Percentiles rank a stretch among this genome's conserved stretches.
Conservation (phyloP, 2,329 filamentous ascomycete species). For the Ceratocystis huliohia region DNA sequence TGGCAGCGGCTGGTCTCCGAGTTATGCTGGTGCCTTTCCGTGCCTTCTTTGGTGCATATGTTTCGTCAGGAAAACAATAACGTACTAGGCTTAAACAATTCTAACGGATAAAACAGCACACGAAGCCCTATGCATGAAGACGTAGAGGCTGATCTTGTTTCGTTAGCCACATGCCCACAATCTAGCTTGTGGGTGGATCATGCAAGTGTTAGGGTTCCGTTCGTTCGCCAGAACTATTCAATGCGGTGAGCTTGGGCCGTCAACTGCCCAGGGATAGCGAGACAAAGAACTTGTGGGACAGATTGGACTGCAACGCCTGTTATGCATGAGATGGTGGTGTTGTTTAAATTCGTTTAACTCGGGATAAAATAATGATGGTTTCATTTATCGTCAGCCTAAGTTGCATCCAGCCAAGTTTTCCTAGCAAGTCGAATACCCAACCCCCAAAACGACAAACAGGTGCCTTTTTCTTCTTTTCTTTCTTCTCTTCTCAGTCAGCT, state of each 20-base stretch:
- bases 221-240: neutral
- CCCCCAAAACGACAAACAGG: too few species aligned
- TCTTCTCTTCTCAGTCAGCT: too few species aligned
- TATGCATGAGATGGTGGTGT: neutral
- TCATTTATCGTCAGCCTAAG: neutral
- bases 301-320: neutral
- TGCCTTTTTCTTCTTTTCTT: too few species aligned
- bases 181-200: neutral
- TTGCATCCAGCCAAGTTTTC: too few species aligned
- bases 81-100: too few species aligned
- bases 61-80: neutral
- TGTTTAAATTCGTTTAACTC: neutral
- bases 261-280: neutral
- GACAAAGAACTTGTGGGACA: neutral
- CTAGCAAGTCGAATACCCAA: too few species aligned
- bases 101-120: too few species aligned
- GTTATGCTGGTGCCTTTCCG: neutral
- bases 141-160: neutral
- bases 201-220: neutral
- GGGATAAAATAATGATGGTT: neutral
- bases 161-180: neutral
- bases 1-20: neutral
- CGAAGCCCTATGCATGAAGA: neutral
- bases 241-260: neutral
- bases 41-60: neutral